Evolutionary conservation across 352 stramenopile species (phyloP).

Genomic region (Globisporangium yorkense): DNA sequence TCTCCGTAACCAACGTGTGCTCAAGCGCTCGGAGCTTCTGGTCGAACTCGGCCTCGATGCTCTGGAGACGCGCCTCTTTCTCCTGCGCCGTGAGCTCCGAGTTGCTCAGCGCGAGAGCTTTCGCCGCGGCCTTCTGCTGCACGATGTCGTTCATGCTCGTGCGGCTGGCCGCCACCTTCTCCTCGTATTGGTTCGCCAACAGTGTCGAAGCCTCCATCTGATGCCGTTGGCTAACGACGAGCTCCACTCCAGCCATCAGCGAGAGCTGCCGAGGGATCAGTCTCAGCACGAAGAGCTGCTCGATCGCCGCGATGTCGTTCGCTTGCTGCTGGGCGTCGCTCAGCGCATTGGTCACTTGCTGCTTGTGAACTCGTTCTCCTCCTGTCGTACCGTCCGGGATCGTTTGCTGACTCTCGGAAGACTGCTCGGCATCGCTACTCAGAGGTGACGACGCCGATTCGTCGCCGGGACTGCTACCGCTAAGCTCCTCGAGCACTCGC

Average conservation of each 20-base stretch:
- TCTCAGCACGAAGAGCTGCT: slow-evolving; percentile 44
- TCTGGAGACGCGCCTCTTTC: slow-evolving; percentile 15
- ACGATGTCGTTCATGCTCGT: slow-evolving; percentile 31
- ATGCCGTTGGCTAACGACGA: slow-evolving; percentile 51
- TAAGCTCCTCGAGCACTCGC: slow-evolving; percentile 15
- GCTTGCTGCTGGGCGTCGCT: slow-evolving; percentile 27
- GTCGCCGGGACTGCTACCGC: neutral
- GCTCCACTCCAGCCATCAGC: slow-evolving; percentile 45
- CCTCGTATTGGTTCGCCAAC: slow-evolving; percentile 20
- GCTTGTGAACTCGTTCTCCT: neutral
- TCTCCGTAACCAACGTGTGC: slow-evolving; percentile 14
- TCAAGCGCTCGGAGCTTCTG: slow-evolving; percentile 32
- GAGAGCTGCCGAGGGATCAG: slow-evolving; percentile 48
- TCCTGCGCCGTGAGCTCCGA: slow-evolving; percentile 7
- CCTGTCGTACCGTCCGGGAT: neutral
- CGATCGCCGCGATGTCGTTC: slow-evolving; percentile 40
- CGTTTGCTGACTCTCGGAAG: neutral
- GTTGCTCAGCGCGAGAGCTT: slow-evolving; percentile 23
- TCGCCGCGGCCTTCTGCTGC: slow-evolving; percentile 43
- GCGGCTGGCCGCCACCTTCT: slow-evolving; percentile 19
- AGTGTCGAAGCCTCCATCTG: slow-evolving; percentile 39
- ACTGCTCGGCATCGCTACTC: neutral
- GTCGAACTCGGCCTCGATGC: slow-evolving; percentile 39
- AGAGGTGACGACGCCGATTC: neutral
- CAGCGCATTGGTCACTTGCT: neutral